Evolutionary conservation across 2,329 filamentous ascomycete species (phyloP), one percentile per base, ranked within the genome.

Genomic region (Volutella citrinella): DNA sequence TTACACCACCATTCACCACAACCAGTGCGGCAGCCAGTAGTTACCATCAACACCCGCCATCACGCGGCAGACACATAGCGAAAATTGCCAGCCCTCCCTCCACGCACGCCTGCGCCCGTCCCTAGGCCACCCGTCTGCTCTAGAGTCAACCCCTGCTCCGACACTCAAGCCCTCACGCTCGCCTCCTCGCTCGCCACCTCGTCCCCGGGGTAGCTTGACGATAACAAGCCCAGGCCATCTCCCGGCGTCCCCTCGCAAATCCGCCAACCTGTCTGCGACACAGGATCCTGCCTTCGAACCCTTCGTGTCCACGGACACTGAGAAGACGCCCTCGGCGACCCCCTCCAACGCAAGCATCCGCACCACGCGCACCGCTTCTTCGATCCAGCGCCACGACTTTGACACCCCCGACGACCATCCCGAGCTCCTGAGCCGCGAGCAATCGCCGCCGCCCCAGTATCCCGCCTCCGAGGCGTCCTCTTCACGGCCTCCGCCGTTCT

Each of bases 391-490:
- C 40, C 44, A 47, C 46, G 39, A 50, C 29, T 34, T 45, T 36
- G 42, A 53, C 33, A 36, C 51, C 28, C 32, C 36, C 17, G 26
- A 35, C 33, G 40, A 51, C 33, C 36, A 40, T 42, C 20, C 8
- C 20, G 20, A 22, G 20, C 36, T 44, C 43, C 49, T 54, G 45
- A 59, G 40, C 39, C 56, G 60, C 43, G 61, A 63, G 42, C 68
- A 64, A 43, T 73, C 71, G 38, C 76, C 76, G 32, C 78, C 78
- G 45, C 78, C 78, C 32, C 71, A 71, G 54, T 82, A 82, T 60
- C 75, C 75, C 40, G 61, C 63, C 41, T 73, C 72, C 36, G 75
- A 78, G 57, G 64, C 72, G 21, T 74, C 68, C 38, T 65, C 66
- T 38, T 71, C 69, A 30, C 66, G 65, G 25, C 76, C 74, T 36